phyloP scores from a whole-genome alignment of 495 filamentous ascomycete genomes.

The Echria macrotheca region DNA sequence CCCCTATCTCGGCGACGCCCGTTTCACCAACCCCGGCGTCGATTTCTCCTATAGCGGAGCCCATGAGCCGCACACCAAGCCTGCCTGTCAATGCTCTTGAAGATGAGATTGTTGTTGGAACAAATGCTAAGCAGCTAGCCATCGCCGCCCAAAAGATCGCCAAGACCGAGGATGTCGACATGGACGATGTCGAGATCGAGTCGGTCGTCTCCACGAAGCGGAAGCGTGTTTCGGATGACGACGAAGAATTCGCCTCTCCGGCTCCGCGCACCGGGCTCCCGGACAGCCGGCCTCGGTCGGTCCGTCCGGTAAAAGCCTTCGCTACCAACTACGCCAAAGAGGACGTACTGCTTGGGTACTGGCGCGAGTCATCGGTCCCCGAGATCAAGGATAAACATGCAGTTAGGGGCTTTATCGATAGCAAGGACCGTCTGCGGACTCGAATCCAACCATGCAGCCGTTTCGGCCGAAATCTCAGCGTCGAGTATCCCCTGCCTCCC shows the following conservation, averaged over 20 bases:
- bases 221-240: slow-evolving; percentile 42
- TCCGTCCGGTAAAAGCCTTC: slow-evolving; percentile 23
- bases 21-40: background rate
- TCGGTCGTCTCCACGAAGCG: slow-evolving; percentile 35
- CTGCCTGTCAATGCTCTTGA: slow-evolving; percentile 29
- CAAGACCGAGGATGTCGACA: slow-evolving; percentile 25
- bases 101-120: slow-evolving; percentile 45
- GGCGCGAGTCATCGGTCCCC: slow-evolving; percentile 45
- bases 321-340: slow-evolving; percentile 32
- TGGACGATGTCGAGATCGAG: slow-evolving; percentile 34
- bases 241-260: slow-evolving; percentile 27
- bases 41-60: slow-evolving; percentile 11
- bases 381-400: slow-evolving; percentile 41
- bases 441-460: slow-evolving; percentile 39
- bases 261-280: slow-evolving; percentile 15
- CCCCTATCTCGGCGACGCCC: slow-evolving; percentile 1
- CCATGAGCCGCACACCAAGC: slow-evolving; percentile 26
- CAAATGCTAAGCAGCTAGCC: slow-evolving; percentile 17
- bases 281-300: slow-evolving; percentile 15
- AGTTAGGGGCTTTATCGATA: slow-evolving; percentile 51
- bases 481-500: slow-evolving; percentile 39
- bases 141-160: slow-evolving; percentile 21
- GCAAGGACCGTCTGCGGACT: slow-evolving; percentile 48
- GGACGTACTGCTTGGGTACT: slow-evolving; percentile 45
- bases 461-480: slow-evolving; percentile 32